Evolutionary conservation across 192 early-diverging fungal genomes (phyloP), one percentile per base, ranked within the genome.

Genomic region (Phycomyces nitens): DNA sequence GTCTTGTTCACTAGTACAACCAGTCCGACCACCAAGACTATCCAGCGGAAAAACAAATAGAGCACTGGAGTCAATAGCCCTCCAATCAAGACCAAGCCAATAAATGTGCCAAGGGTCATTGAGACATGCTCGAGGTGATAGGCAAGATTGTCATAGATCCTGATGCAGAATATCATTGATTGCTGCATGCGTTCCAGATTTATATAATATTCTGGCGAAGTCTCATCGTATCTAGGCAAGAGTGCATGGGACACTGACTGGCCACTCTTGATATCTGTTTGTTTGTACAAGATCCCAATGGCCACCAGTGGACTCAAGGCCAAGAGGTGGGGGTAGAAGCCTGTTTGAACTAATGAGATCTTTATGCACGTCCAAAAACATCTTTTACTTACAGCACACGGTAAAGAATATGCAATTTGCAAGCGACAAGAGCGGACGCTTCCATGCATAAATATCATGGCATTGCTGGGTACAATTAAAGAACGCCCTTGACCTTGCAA

Each of bases 171-270:
- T 7, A 66, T 0, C 34, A 62, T 50, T 1, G 40, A 22, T 15
- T 57, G 41, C 7, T 92, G 90, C 52, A 91, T 86, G 63, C 84
- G 82, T 58, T 84, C 84, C 64, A 89, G 53, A 68, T 89, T 90
- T 61, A 75, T 79, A 29, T 83, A 74, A 70, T 88, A 89, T 57
- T 90, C 83, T 16, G 81, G 75, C 2, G 76, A 81, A 15, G 65
- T 73, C 15, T 70, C 68, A 34, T 75, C 73, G 29, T 29, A 70
- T 0, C 39, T 53, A 0, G 73, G 68, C 9, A 75, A 57, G 4
- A 75, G 27, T 5, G 62, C 47, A 12, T 66, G 24, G 1, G 57
- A 55, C 2, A 60, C 54, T 10, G 70, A 24, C 26, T 68, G 59
- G 16, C 40, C 39, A 2, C 9, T 34, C 18, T 51, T 52, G n/a